Evolutionary conservation across 176 grass and related monocot species (phyloP).

Genomic region (Thalia dealbata): DNA sequence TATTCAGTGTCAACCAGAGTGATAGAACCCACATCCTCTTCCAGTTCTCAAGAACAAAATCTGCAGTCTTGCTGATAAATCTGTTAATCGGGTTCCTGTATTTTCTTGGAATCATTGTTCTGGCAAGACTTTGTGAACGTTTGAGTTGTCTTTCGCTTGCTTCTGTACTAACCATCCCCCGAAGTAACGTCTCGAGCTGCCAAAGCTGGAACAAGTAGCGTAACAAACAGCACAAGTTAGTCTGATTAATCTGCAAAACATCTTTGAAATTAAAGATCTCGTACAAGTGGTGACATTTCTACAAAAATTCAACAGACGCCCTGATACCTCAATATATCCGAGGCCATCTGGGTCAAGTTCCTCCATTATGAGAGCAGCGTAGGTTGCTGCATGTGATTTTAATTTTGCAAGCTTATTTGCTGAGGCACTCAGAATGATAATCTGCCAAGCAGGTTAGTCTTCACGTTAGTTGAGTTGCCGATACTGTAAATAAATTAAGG

Average conservation of each 20-base stretch:
- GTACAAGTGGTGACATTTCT: not conserved
- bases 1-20: slow-evolving; percentile 55
- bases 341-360: slow-evolving; percentile 87
- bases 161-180: slow-evolving; percentile 75
- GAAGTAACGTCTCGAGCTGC: slow-evolving; percentile 93
- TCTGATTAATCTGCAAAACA: not conserved
- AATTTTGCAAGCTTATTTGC: slow-evolving; percentile 87
- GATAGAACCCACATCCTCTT: slow-evolving; percentile 84
- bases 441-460: slow-evolving; percentile 21
- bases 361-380: slow-evolving; percentile 95
- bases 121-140: slow-evolving; percentile 62
- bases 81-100: slow-evolving; percentile 68
- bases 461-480: not conserved
- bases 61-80: slow-evolving; percentile 38
- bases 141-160: slow-evolving; percentile 50
- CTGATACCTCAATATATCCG: slow-evolving; percentile 78
- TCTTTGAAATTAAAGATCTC: not conserved
- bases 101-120: slow-evolving; percentile 84
- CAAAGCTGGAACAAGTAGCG: slow-evolving; percentile 46
- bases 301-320: not conserved
- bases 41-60: slow-evolving; percentile 93
- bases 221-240: not conserved
- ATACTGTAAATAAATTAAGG: not conserved
- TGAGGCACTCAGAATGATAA: slow-evolving; percentile 90
- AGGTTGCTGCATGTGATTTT: slow-evolving; percentile 80